Conservation (phyloP, 352 stramenopile genomes). For the Peronosclerospora sorghi region DNA sequence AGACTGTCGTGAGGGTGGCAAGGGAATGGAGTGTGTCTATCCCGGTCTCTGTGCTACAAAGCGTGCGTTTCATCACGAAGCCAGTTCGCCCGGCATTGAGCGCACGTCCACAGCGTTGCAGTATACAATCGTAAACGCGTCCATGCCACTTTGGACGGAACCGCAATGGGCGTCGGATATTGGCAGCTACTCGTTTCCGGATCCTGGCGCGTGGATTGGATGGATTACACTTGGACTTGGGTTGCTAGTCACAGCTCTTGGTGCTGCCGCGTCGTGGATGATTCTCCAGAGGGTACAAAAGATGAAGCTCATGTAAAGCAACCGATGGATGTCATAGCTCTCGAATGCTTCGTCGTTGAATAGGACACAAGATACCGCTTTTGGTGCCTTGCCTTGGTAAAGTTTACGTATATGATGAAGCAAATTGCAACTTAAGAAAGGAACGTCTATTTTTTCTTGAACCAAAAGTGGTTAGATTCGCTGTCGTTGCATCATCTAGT, state of each 20-base stretch:
- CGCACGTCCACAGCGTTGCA: conserved; percentile 35
- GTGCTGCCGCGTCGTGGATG: conserved; percentile 30
- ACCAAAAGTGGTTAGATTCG: too few species aligned
- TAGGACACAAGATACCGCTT: too few species aligned
- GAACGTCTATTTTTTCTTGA: too few species aligned
- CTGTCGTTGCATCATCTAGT: too few species aligned
- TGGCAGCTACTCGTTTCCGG: conserved; percentile 70
- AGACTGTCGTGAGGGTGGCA: conserved; percentile 34
- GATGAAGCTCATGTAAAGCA: conserved; percentile 80
- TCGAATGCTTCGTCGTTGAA: too few species aligned
- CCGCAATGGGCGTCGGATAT: conserved; percentile 55
- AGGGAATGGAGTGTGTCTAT: conserved; percentile 63
- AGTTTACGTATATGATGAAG: too few species aligned
- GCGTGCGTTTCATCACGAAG: conserved; percentile 67
- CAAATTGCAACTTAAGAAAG: too few species aligned
- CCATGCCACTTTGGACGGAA: conserved; percentile 67
- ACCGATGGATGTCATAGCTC: too few species aligned
- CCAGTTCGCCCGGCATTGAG: conserved; percentile 48
- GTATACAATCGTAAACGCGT: conserved; percentile 56
- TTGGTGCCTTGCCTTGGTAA: too few species aligned
- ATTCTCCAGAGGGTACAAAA: conserved; percentile 62
- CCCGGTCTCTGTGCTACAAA: conserved; percentile 53
- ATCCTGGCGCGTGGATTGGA: conserved; percentile 58
- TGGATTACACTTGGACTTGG: conserved; percentile 57
- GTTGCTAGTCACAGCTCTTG: conserved; percentile 30